Base-by-base conservation (phyloP, 176 grass and related monocot genomes). In the Avena insularis region DNA sequence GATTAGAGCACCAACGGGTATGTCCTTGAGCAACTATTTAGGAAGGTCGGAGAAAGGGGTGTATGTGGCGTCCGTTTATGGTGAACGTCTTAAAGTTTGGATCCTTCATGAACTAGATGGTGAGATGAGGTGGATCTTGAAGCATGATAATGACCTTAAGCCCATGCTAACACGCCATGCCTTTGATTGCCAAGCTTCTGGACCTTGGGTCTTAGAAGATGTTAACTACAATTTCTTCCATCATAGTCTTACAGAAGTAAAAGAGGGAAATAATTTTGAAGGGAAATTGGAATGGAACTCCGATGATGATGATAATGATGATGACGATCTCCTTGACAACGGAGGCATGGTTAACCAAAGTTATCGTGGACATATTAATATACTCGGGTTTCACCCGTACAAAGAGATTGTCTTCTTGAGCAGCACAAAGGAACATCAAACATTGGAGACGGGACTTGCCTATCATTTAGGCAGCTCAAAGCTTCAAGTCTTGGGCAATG, bases 341-440 rank as follows among this genome's bases (percentile, higher is more conserved):
- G 21, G 23, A 25, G 21, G 27, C 60, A 63, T 3, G 10, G 60
- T 63, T 27, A 13, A 63, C 4, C 60, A 25, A 63, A 4, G 21
- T 63, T 10, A 27, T 21, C 23, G 10, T 63, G 60, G 60, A 63
- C 10, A 27, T 4, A 27, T 63, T 12, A 23, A 63, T 63, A 63
- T 63, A 63, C 60, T 63, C 23, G 60, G 60, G 21, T 63, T 63
- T 63, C 21, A 63, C 10, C 60, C 60, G 4, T 63, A 27, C 60
- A 63, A 63, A 63, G 60, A 63, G 60, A 25, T 63, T 63, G 21
- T 63, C 21, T 63, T 63, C 60, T 63, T 63, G 60, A 63, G 21
- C 60, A 27, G 10, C 60, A 13, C 60, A 63, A 4, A 27, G 23
- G 4, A 27, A 13, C 60, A 63, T 63, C 60, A 63, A 12, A 27